Evolutionary conservation across 805 yeast genomes (phyloP), one percentile per base, ranked within the genome.

Genomic region (Metschnikowia shivogae): DNA sequence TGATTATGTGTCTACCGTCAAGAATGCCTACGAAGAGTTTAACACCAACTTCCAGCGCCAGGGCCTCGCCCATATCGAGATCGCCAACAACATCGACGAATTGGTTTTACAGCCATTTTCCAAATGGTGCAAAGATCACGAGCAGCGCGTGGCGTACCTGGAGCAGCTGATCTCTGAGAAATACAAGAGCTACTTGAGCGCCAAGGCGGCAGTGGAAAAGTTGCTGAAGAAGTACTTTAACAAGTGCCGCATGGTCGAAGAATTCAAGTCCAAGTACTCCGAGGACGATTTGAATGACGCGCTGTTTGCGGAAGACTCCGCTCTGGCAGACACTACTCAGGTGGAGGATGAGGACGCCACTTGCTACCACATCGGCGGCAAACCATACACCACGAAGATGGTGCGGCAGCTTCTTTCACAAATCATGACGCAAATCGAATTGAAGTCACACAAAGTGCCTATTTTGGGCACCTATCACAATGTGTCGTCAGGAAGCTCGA

Each of bases 101-200:
- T 66, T 78, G 61, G 92, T 88, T 1, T 59, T 85, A 41, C 73
- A 72, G 20, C 96, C 95, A 1, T 88, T 88, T 56, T 62, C 78
- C 9, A 75, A 76, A 54, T 89, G 95, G 95, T 75, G 89, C 34
- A 70, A 68, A 13, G 89, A 84, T 43, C 95, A 88, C 63, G 76
- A 75, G 43, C 78, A 77, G 53, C 67, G 95, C 38, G 74, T 88
- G 1, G 80, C 76, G 33, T 78, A 76, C 55, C 79, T 86, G 13
- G 83, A 81, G 44, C 69, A 73, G 45, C 69, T 73, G 5, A 64
- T 87, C 34, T 63, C 67, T 40, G 71, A 67, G 17, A 80, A 78
- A 51, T 71, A 78, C 36, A 76, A 74, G 53, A 69, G 64, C 39
- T 85, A 78, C 60, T 77, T 78, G 38, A 70, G 65, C 42, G 73